Conservation (phyloP, 2,329 filamentous ascomycete species). For the Plectosphaerella plurivora region DNA sequence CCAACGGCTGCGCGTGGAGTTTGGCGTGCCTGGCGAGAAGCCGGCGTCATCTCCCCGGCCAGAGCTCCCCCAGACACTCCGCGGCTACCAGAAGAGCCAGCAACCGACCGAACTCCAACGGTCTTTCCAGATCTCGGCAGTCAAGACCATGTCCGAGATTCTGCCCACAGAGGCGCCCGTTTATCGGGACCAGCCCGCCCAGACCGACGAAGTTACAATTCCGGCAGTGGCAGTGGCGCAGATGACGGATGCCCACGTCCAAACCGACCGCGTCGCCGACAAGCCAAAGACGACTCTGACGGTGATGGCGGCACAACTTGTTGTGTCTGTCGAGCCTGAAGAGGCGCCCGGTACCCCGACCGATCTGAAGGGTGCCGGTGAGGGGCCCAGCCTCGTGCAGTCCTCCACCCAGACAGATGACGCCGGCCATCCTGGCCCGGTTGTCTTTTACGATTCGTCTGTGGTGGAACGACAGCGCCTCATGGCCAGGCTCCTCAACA, state of each 20-base stretch:
- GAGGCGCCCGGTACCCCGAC: not conserved
- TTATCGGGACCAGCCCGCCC: not conserved
- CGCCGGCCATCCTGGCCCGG: not conserved
- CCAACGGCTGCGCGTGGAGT: not conserved
- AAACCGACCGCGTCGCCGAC: not conserved
- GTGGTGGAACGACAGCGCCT: not conserved
- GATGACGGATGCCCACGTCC: not conserved
- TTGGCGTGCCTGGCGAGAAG: too few relatives aligned
- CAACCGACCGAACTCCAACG: not conserved
- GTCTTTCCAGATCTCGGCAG: not conserved
- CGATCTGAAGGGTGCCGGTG: not conserved
- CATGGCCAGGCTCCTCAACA: too few relatives aligned
- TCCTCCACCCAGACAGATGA: not conserved
- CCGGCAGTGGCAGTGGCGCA: not conserved
- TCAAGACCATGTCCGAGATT: not conserved
- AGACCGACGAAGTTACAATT: not conserved
- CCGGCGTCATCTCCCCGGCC: too few relatives aligned
- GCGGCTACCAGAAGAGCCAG: too few relatives aligned
- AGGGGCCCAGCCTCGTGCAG: not conserved
- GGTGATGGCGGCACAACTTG: not conserved
- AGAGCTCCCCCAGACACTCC: too few relatives aligned
- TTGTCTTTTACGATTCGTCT: not conserved
- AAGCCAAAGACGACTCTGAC: not conserved
- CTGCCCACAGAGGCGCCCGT: not conserved
- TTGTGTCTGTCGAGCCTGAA: not conserved